These are phyloP conservation scores for Kluyveromyces nonfermentans DNA, from an alignment of 805 yeast genomes.

Conservation along the genomic window DNA sequence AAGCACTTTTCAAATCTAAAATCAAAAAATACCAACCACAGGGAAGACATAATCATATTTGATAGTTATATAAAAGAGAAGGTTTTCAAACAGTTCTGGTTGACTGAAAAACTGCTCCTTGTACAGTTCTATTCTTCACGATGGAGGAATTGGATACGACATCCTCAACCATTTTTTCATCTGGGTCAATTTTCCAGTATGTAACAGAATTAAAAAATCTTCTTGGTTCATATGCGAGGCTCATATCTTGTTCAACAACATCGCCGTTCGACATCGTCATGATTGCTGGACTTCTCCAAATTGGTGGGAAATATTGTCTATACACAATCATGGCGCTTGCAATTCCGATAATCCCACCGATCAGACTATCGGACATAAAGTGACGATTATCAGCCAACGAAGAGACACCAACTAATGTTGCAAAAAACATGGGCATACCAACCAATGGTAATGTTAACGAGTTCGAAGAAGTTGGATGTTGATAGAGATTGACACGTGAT, in stretches of 20 bases:
- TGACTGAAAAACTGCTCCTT: background rate
- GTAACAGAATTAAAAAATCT: background rate
- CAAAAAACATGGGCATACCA: constrained; percentile 3
- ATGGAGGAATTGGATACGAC: background rate
- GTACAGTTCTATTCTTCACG: background rate
- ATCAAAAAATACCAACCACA: too few relatives aligned
- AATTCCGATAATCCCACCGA: constrained; percentile 4
- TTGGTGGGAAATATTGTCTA: constrained; percentile 2
- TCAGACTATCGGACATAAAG: constrained; percentile 2
- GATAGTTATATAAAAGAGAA: background rate
- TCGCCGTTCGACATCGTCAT: constrained; percentile 1
- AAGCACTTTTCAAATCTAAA: background rate
- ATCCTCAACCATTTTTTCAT: background rate
- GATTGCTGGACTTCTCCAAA: constrained; percentile 1
- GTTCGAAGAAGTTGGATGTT: constrained; percentile 3
- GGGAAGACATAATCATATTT: constrained; percentile 1
- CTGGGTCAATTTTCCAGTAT: constrained; percentile 4
- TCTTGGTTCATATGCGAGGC: background rate
- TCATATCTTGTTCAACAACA: background rate
- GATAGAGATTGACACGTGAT: constrained; percentile 4
- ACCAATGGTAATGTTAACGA: constrained; percentile 3
- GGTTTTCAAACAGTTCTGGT: background rate
- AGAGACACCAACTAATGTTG: constrained; percentile 3
- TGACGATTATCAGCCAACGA: constrained; percentile 6
- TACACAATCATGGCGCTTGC: background rate